Conservation (phyloP, 2,329 filamentous ascomycete genomes). For the Arthrobotrys entomopaga region DNA sequence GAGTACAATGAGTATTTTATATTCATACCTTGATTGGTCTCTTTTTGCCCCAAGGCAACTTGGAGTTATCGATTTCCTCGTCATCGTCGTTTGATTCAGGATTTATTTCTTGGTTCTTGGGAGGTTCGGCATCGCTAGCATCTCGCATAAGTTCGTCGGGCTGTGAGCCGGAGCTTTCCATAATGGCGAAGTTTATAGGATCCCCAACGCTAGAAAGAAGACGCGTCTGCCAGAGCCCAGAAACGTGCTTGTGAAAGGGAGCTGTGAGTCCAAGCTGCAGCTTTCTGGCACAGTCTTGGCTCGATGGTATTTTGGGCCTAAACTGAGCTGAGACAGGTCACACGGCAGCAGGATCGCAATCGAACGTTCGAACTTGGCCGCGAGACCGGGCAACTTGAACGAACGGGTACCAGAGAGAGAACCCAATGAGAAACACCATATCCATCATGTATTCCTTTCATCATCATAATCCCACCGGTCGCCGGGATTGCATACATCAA, state of each 20-base stretch:
- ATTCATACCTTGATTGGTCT: slow-evolving; percentile 25
- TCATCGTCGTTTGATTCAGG: neutral
- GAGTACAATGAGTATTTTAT: too few relatives aligned
- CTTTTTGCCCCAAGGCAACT: slow-evolving; percentile 36
- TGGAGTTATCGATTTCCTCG: slow-evolving; percentile 19
- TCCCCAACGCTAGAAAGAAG: neutral
- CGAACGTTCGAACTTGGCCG: too few relatives aligned
- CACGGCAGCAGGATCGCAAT: neutral
- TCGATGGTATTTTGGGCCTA: slow-evolving; percentile 2
- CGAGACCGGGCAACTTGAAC: too few relatives aligned
- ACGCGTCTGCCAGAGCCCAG: neutral
- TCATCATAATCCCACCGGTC: neutral
- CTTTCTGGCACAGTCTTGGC: slow-evolving; percentile 2
- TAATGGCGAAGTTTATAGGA: neutral
- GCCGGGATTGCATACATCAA: neutral
- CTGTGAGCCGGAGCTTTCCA: neutral
- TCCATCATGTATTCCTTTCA: slow-evolving; percentile 10
- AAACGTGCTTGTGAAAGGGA: neutral
- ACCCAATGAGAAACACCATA: neutral
- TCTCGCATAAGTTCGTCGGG: neutral
- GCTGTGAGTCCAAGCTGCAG: neutral
- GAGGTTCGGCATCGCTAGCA: neutral
- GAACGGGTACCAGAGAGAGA: neutral
- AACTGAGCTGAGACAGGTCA: neutral
- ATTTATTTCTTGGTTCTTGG: neutral